Evolutionary conservation across 371 early-diverging fungal species (phyloP), one percentile per base, ranked within the genome.

Genomic region (Mucor indicus): DNA sequence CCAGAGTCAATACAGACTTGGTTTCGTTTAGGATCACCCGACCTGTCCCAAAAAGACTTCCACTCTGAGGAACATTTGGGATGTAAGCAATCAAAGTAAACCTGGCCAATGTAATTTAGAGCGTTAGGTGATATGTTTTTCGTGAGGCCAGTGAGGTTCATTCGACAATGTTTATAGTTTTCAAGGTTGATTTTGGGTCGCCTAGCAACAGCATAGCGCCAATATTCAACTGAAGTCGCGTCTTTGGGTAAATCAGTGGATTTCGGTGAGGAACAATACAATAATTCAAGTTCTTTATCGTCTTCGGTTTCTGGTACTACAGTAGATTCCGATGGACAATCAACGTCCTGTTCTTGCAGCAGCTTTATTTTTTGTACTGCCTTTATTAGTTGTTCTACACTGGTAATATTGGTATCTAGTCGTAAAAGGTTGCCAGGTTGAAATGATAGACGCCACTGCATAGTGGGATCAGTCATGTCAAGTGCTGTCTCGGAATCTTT

Each of bases 341-440:
- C 8, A 17, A 24, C 19, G 17, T 41, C 32, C n/a, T 39, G 48
- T 33, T 49, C 17, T 37, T 57, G 43, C 8, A 67, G 16, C 5
- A 55, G 10, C 6, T 49, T 43, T 27, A 68, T 63, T 19, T 64
- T 60, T 23, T 68, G 60, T 9, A 63, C 61, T 6, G 68, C 68
- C 16, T 64, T 53, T 21, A 68, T 64, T 7, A 68, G 47, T 27
- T 68, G 61, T 20, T 68, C 69, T 6, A 68, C 51, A 22, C 54
- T 61, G 2, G 64, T 68, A 24, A 68, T 68, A 27, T 61, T 64
- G 17, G 69, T 68, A 43, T 68, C 64, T 12, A 68, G 27, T 11
- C 64, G 51, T 19, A 68, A 24, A 9, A 60, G 32, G 21, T 61
- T 60, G 19, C 53, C 56, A 13, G 69, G 69, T 23, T 68, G 61